A percentile compares a stretch with the other conserved stretches of the same genome.
These are phyloP conservation scores for Penicillium verrucosum DNA, from an alignment of 2,329 filamentous ascomycete species.

Conservation along the genomic window DNA sequence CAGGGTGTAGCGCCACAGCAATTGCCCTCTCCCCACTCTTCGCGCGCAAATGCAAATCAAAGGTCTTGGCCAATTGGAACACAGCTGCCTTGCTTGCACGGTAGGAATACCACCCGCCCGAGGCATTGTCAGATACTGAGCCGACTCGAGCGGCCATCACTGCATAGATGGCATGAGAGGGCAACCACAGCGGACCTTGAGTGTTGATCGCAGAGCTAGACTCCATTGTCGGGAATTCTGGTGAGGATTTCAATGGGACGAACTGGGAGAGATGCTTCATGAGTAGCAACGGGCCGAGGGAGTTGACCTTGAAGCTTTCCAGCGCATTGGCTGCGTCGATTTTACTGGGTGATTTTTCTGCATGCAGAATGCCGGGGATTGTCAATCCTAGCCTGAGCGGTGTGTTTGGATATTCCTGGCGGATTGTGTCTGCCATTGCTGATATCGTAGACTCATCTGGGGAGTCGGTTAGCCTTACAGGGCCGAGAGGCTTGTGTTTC, in stretches of 20 bases:
- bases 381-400: constrained; percentile 68
- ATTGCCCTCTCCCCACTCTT: constrained; percentile 61
- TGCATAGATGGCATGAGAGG: constrained; percentile 61
- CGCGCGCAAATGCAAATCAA: constrained; percentile 64
- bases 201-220: constrained; percentile 4
- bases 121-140: constrained; percentile 65
- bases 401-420: constrained; percentile 50
- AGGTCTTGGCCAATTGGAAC: constrained; percentile 66
- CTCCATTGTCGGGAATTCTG: constrained; percentile 28
- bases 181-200: constrained; percentile 38
- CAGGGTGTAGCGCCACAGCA: constrained; percentile 71
- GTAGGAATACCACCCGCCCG: constrained; percentile 81
- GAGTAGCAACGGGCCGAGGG: constrained; percentile 69
- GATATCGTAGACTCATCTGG: constrained; percentile 62
- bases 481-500: neutral
- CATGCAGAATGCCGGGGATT: constrained; percentile 67
- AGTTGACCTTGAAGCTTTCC: constrained; percentile 70
- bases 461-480: neutral
- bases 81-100: constrained; percentile 72
- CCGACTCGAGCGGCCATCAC: constrained; percentile 77
- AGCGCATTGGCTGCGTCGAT: constrained; percentile 61
- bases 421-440: constrained; percentile 54
- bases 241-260: constrained; percentile 58
- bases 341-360: constrained; percentile 68
- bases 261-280: constrained; percentile 72